Percentiles rank a stretch among this genome's conserved stretches.
These are phyloP conservation scores for Solanum tarapatanum DNA, from an alignment of 257 asterid species.

Conservation along the genomic window DNA sequence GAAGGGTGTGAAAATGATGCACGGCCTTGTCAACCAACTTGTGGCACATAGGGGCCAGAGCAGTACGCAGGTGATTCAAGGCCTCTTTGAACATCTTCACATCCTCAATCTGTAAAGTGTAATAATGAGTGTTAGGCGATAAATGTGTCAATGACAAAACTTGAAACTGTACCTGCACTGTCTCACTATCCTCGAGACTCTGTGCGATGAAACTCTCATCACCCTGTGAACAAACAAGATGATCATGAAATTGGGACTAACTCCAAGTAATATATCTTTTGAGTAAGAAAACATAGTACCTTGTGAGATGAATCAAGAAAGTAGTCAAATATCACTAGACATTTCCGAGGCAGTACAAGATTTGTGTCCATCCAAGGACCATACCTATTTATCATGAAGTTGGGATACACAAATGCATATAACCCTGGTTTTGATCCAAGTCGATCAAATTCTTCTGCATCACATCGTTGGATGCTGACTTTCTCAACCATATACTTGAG, in stretches of 20 bases:
- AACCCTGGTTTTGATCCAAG: constrained; percentile 36
- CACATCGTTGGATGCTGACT: constrained; percentile 74
- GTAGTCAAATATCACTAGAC: constrained; percentile 77
- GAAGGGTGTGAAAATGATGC: constrained; percentile 69
- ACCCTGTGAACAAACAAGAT: constrained; percentile 15
- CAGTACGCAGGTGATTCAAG: constrained; percentile 64
- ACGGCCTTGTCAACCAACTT: constrained; percentile 55
- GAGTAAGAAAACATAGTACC: constrained; percentile 13
- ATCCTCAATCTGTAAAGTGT: constrained; percentile 52
- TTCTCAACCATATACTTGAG: constrained; percentile 23
- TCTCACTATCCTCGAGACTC: constrained; percentile 58
- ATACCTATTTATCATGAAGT: constrained; percentile 83
- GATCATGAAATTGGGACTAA: no score
- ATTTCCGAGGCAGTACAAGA: constrained; percentile 54
- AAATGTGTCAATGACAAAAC: not conserved
- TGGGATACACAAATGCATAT: constrained; percentile 80
- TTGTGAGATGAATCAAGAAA: constrained; percentile 58
- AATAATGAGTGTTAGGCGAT: not conserved
- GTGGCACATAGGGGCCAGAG: constrained; percentile 59
- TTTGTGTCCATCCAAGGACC: constrained; percentile 98
- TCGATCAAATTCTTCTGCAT: constrained; percentile 31
- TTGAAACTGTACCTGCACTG: constrained; percentile 49
- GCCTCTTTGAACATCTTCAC: constrained; percentile 52
- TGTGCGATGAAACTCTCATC: constrained; percentile 29
- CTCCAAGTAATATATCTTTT: no score